Evolutionary conservation across 106 monocot species (phyloP).

Genomic region (Allium sativum): DNA sequence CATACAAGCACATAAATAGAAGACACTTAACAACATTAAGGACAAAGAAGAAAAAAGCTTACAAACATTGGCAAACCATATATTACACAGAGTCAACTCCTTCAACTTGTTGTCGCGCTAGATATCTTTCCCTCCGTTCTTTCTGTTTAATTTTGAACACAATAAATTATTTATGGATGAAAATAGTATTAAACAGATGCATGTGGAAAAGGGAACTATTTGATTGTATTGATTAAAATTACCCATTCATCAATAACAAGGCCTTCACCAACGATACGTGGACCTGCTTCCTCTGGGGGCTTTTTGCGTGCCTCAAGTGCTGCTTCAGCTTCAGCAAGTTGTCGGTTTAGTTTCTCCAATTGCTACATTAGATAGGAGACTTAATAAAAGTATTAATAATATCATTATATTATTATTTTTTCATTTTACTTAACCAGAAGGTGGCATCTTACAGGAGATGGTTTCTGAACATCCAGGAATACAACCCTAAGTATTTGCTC

Average conservation of each 20-base stretch:
- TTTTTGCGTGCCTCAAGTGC: slow-evolving; percentile 69
- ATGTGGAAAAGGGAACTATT: background rate
- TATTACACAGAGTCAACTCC: slow-evolving; percentile 28
- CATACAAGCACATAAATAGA: too few relatives aligned
- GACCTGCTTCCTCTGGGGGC: slow-evolving; percentile 57
- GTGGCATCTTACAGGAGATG: slow-evolving; percentile 32
- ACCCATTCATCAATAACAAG: slow-evolving; percentile 90
- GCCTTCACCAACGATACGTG: slow-evolving; percentile 60
- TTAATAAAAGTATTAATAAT: background rate
- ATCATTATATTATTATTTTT: background rate
- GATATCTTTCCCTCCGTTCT: slow-evolving; percentile 49
- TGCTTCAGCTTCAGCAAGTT: slow-evolving; percentile 70
- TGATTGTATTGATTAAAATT: slow-evolving; percentile 2
- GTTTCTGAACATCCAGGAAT: slow-evolving; percentile 43
- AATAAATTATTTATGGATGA: background rate
- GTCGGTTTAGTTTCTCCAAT: slow-evolving; percentile 66
- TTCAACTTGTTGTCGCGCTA: slow-evolving; percentile 45
- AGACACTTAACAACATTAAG: too few relatives aligned
- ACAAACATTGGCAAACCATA: slow-evolving; percentile 6
- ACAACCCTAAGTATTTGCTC: slow-evolving; percentile 65
- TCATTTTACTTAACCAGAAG: background rate
- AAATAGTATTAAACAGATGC: background rate
- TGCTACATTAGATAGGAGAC: slow-evolving; percentile 24
- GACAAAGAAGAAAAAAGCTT: slow-evolving; percentile 3
- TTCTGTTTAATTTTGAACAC: slow-evolving; percentile 12